Percentiles rank a stretch among this genome's conserved stretches.
phyloP scores from a whole-genome alignment of 1,284 basidiomycete genomes.

The Boletellus deceptivus region DNA sequence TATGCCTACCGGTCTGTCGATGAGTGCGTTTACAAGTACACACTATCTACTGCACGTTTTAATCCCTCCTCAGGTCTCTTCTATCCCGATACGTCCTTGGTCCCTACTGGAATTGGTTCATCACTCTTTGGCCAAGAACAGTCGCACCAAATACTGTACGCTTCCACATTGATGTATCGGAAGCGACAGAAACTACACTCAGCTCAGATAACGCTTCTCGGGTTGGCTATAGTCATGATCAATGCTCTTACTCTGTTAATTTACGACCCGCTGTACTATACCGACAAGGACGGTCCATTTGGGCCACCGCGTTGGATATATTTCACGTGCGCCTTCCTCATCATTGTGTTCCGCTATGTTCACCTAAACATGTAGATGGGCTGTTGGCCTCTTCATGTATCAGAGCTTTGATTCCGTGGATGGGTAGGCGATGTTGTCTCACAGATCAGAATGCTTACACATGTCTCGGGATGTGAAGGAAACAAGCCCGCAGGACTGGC shows the following conservation, averaged over 20 bases:
- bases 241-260: constrained; percentile 86
- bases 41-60: not conserved
- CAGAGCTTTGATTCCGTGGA: constrained; percentile 90
- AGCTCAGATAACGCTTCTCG: constrained; percentile 75
- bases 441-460: not conserved
- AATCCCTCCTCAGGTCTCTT: constrained; percentile 52
- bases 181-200: not conserved
- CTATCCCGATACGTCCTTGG: constrained; percentile 80
- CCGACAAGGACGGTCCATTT: constrained; percentile 57
- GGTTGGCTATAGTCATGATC: constrained; percentile 77
- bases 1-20: constrained; percentile 72
- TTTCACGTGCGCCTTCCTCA: constrained; percentile 59
- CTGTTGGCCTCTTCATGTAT: constrained; percentile 86
- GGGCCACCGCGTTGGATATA: constrained; percentile 84
- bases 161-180: constrained; percentile 8
- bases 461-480: constrained; percentile 47
- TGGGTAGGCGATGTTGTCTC: constrained; percentile 48
- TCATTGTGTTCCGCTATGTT: not conserved
- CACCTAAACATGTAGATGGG: constrained; percentile 62
- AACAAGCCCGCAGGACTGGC: constrained; percentile 91
- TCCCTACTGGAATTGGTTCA: constrained; percentile 95
- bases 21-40: constrained; percentile 47
- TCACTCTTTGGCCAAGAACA: constrained; percentile 83
- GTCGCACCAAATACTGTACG: constrained; percentile 91
- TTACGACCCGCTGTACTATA: constrained; percentile 76